Evolutionary conservation across 2,329 filamentous ascomycete genomes (phyloP).

Genomic region (Catunica adiposa): DNA sequence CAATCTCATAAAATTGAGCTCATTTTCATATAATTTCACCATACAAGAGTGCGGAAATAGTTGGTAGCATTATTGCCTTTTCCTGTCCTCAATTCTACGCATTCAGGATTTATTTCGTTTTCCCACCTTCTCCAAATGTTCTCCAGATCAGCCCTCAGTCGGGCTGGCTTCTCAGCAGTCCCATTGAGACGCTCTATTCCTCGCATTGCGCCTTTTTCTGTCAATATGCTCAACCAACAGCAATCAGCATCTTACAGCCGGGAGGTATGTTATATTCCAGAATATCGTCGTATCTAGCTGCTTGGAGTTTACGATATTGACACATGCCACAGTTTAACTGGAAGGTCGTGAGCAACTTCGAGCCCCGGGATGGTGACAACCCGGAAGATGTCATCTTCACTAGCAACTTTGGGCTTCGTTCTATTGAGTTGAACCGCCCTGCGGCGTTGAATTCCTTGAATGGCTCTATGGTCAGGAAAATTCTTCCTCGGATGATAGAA

Average conservation of each 20-base stretch:
- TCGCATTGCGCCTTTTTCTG: constrained; percentile 59
- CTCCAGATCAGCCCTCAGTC: constrained; percentile 16
- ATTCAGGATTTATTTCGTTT: constrained; percentile 2
- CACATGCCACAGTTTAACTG: background rate
- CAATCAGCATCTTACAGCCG: constrained; percentile 7
- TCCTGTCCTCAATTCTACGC: background rate
- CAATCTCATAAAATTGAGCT: background rate
- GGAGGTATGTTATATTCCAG: constrained; percentile 4
- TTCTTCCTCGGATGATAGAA: constrained; percentile 72
- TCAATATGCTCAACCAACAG: constrained; percentile 36
- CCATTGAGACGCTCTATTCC: constrained; percentile 25
- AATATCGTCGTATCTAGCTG: background rate
- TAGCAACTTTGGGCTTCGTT: constrained; percentile 74
- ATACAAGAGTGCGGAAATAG: background rate
- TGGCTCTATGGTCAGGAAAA: constrained; percentile 89
- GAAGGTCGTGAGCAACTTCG: constrained; percentile 1
- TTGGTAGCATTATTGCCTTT: background rate
- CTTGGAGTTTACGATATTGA: background rate
- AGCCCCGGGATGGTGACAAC: constrained; percentile 32
- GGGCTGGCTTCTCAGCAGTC: constrained; percentile 36
- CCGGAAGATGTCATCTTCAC: constrained; percentile 86
- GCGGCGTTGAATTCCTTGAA: constrained; percentile 84
- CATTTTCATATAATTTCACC: background rate
- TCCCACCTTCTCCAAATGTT: constrained; percentile 9
- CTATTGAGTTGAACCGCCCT: constrained; percentile 85